Evolutionary conservation across 257 asterid species (phyloP), one percentile per base, ranked within the genome.

Genomic region (Salvia hispanica): DNA sequence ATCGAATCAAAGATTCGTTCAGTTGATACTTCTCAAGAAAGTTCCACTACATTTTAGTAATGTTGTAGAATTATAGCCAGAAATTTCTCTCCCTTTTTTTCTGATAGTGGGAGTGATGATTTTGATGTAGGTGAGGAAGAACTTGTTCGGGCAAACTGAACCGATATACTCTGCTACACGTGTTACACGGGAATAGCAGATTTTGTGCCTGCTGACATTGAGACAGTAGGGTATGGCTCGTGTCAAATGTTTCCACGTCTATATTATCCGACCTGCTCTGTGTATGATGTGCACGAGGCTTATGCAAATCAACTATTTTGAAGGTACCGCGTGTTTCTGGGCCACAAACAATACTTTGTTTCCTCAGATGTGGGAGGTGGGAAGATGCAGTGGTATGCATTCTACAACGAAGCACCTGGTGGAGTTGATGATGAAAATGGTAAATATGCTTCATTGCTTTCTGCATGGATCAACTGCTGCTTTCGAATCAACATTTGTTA

Each of bases 371-470:
- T 94, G 42, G 99, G 99, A 16, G 90, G 90, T 31, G 99, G 99
- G 55, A 94, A 94, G 72, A 94, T 94, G 97, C 99, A 94, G 80
- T 94, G 99, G 99, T 94, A 94, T 72, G 99, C 96, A 63, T 94
- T 94, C 76, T 76, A 94, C 79, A 84, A 85, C 13, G 99, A 94
- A 71, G 72, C 85, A 8, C 74, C 97, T 5, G 99, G 44, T 6
- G 44, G 44, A 6, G 44, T 40, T 7, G 44, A 40, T 40, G 10
- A 0, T 40, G 42, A 37, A 37, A 37, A 37, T 37, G 42, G 42
- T 37, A 37, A 37, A 37, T 37, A 37, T 37, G 42, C 42, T 37
- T 37, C 42, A 5, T 37, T 37, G 42, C 42, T 37, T 37, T 37
- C 42, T n/a, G 7, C 42, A 37, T 37, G 5, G 2, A 7, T 37